phyloP scores from a whole-genome alignment of 1,284 basidiomycete genomes.

The Ceratobasidium theobromae region DNA sequence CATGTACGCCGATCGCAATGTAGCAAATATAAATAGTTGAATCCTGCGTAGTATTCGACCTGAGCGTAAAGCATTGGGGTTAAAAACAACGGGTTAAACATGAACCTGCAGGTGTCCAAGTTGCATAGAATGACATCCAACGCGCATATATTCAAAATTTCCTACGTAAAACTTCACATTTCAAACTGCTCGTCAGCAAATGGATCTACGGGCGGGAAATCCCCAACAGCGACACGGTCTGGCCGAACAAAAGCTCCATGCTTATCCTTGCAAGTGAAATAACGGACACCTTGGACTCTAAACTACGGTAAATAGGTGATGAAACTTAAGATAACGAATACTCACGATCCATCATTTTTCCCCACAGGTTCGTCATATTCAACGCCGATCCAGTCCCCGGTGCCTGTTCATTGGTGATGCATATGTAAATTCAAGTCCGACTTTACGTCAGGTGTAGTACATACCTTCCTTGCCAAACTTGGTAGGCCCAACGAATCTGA shows the following conservation, averaged over 20 bases:
- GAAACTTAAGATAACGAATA: constrained; percentile 37
- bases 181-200: constrained; percentile 66
- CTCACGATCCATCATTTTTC: constrained; percentile 93
- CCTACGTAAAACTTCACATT: constrained; percentile 55
- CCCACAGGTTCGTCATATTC: constrained; percentile 97
- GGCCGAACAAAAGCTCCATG: constrained; percentile 88
- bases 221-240: constrained; percentile 80
- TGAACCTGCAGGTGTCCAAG: too few relatives aligned
- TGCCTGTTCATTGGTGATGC: neutral
- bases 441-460: neutral
- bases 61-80: too few relatives aligned
- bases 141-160: neutral
- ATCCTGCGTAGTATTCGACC: too few relatives aligned
- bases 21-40: too few relatives aligned
- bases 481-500: constrained; percentile 82
- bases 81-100: too few relatives aligned
- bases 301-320: neutral
- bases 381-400: constrained; percentile 84
- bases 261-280: constrained; percentile 77
- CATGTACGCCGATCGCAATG: too few relatives aligned
- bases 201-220: constrained; percentile 76
- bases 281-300: constrained; percentile 82
- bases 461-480: constrained; percentile 61
- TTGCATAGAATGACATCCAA: neutral
- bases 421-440: neutral